These are phyloP conservation scores for Afroboletus lepidellus DNA, from an alignment of 1,284 basidiomycete species.

Conservation along the genomic window DNA sequence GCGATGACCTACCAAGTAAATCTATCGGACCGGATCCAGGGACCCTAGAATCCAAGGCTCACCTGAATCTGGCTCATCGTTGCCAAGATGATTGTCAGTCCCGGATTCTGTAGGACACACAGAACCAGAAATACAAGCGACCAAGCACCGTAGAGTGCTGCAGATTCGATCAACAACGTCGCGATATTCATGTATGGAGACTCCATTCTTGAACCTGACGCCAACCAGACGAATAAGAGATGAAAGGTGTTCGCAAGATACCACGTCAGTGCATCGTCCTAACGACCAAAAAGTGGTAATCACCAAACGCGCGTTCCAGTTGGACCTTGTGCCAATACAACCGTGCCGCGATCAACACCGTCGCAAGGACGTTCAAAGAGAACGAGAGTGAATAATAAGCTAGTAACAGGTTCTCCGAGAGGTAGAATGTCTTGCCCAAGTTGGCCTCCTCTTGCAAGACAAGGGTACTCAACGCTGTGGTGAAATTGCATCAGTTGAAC, in stretches of 20 bases:
- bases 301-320: constrained; percentile 31
- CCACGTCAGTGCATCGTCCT: constrained; percentile 2
- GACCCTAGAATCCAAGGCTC: not conserved
- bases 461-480: constrained; percentile 19
- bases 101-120: constrained; percentile 20
- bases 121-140: constrained; percentile 29
- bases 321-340: constrained; percentile 33
- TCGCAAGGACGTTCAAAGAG: constrained; percentile 39
- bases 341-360: constrained; percentile 37
- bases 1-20: constrained; percentile 21
- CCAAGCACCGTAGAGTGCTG: constrained; percentile 30
- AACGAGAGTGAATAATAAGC: constrained; percentile 37
- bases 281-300: constrained; percentile 1
- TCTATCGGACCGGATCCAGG: not conserved
- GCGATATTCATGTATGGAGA: constrained; percentile 27
- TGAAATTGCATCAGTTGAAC: not conserved
- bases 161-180: constrained; percentile 29
- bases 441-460: constrained; percentile 21
- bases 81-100: constrained; percentile 28
- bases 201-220: constrained; percentile 14
- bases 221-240: not conserved
- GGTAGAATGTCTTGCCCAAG: constrained; percentile 20
- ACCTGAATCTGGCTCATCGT: constrained; percentile 33
- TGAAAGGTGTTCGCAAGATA: not conserved
- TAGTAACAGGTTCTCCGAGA: constrained; percentile 24